Base-by-base conservation (phyloP, 345 rosid species). In the Linum usitatissimum region DNA sequence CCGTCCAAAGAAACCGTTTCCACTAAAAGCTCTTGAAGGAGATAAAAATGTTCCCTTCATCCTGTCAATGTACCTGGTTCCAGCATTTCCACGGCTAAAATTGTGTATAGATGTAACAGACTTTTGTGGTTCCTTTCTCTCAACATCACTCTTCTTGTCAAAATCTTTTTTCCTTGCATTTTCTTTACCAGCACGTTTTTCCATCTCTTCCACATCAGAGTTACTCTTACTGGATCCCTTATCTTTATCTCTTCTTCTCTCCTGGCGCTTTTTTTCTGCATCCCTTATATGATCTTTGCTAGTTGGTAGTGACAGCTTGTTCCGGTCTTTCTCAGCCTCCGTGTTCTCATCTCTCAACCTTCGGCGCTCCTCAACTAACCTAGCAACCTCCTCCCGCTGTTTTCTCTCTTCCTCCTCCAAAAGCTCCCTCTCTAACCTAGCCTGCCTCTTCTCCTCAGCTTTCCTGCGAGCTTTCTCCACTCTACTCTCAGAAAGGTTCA, bases 361-460 rank as follows among this genome's bases (percentile, higher is more conserved):
- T 73, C 98, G 83, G 28, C 88, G 86, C 74, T 92, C 98, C 73
- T 89, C 97, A 40, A 92, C 98, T 76, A 92, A 77, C 68, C 91
- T 83, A 0, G 98, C 90, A 38, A 89, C 98, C 77, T 92, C 98
- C 80, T 87, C 97, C 62, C 97, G 77, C 75, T 92, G 98, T 80
- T 87, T 92, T 73, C 84, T 84, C 77, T 92, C 98, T 71, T 89
- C 98, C 73, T 89, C 96, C 80, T 92, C 98, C 68, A 76, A 70
- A 68, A 74, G 83, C 73, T 92, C 97, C 75, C 71, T 87, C 62
- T 92, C 98, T 55, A 89, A 67, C 82, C 98, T 83, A 74, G 97
- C 98, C 68, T 89, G 97, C 75, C 90, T 85, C 81, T 83, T 92
- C 78, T 89, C 97, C 74, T 89, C 98, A 45, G 98, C 98, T 75